These are phyloP conservation scores for Psilocybe mexicana DNA, from an alignment of 1,284 basidiomycete genomes.

Conservation along the genomic window DNA sequence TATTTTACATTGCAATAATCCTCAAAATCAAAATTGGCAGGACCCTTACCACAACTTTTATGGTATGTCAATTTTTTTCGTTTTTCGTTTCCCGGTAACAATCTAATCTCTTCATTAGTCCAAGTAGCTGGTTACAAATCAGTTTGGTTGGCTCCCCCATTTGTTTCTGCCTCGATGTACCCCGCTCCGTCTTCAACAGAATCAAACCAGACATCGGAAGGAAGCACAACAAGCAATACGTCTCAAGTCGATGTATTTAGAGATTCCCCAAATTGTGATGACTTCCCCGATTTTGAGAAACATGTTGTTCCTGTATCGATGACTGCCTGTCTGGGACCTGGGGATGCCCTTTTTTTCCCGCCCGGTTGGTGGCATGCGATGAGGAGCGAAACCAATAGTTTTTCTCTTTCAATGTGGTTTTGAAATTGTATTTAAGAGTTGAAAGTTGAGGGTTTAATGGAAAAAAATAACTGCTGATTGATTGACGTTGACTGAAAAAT, in stretches of 20 bases:
- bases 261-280: slow-evolving; percentile 20
- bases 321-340: slow-evolving; percentile 69
- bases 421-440: slow-evolving; percentile 29
- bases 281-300: slow-evolving; percentile 52
- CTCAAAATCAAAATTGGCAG: slow-evolving; percentile 39
- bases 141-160: slow-evolving; percentile 90
- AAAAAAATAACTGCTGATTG: background rate
- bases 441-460: no score
- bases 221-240: slow-evolving; percentile 59
- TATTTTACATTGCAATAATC: background rate
- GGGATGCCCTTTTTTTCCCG: slow-evolving; percentile 86
- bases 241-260: slow-evolving; percentile 70
- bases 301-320: slow-evolving; percentile 66
- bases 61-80: slow-evolving; percentile 44
- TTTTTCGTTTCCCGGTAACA: background rate
- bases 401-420: slow-evolving; percentile 84
- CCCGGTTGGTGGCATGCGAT: slow-evolving; percentile 95
- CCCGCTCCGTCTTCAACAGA: slow-evolving; percentile 29
- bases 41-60: slow-evolving; percentile 95
- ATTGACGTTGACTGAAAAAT: background rate
- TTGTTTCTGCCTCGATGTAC: slow-evolving; percentile 55
- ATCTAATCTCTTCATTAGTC: slow-evolving; percentile 43
- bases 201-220: slow-evolving; percentile 13
- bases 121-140: slow-evolving; percentile 89
- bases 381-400: slow-evolving; percentile 75